Base-by-base conservation (phyloP, 352 stramenopile genomes). In the Pythium angustatum region DNA sequence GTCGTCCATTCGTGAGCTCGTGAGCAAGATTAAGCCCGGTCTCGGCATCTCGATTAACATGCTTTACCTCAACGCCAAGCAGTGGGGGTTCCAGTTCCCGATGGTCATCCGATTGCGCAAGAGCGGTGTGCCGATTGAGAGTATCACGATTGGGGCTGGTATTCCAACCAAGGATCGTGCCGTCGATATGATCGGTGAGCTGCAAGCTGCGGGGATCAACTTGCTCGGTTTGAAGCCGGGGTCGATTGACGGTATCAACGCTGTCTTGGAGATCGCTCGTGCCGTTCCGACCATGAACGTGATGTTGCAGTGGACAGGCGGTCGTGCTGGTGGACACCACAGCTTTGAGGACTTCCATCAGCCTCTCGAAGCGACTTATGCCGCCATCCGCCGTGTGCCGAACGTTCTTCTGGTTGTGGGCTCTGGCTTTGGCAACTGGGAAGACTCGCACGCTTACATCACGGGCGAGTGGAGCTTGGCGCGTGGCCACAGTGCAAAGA, bases 21-120 rank as follows among this genome's bases (percentile, higher is more conserved):
- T 90, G 9, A 76, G 64, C 27, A 93, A 91, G 75, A 72, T 94
- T 51, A 80, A 82, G 27, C 85, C 87, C 10, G 88, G 87, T 17
- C 64, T 79, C 27, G 87, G 84, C 26, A 84, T 96, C 49, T 70
- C 78, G 28, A 88, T 96, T 59, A 94, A 95, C 73, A 90, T 96
- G 87, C 63, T 96, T n/a, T 96, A 94, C 66, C 49, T 96, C 38
- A 96, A 96, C 71, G 76, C 83, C 19, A 91, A 93, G 72, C 87
- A 94, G 66, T 96, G 87, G 88, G 85, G 76, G 1, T 96, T 96
- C 71, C 89, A 96, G 73, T 96, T 95, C 69, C 87, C 87, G 14
- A 88, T 93, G 81, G 85, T 96, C 30, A 61, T 95, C 7, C 87
- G 90, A 28, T 72, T 96, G 76, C 84, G 84, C 58, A 85, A 85